phyloP scores from a whole-genome alignment of 257 asterid genomes.

The Coffea eugenioides region DNA sequence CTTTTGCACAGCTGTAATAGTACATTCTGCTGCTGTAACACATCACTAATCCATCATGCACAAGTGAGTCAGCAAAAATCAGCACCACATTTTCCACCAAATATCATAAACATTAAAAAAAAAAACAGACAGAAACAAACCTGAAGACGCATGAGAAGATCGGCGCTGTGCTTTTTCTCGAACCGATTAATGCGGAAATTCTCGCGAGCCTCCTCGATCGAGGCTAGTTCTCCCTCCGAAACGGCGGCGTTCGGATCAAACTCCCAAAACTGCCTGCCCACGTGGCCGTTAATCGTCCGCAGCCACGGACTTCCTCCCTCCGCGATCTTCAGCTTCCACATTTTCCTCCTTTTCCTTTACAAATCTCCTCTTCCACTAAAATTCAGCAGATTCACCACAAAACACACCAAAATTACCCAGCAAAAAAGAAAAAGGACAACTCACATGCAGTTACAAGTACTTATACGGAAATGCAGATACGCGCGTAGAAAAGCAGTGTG shows the following conservation, averaged over 20 bases:
- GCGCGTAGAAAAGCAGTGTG: background rate
- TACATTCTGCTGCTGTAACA: background rate
- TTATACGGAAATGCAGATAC: background rate
- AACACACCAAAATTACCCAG: background rate
- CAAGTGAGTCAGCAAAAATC: background rate
- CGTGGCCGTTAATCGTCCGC: slow-evolving; percentile 64
- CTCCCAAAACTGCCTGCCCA: slow-evolving; percentile 91
- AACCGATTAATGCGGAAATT: slow-evolving; percentile 57
- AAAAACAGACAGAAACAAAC: slow-evolving; percentile 28
- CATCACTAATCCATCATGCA: background rate
- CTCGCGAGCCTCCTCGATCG: slow-evolving; percentile 66
- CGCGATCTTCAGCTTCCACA: slow-evolving; percentile 90
- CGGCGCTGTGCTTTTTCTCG: slow-evolving; percentile 77
- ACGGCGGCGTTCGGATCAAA: slow-evolving; percentile 52
- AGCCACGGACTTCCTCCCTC: slow-evolving; percentile 93
- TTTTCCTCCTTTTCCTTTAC: slow-evolving; percentile 23
- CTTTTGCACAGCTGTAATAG: background rate
- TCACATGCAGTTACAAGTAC: background rate
- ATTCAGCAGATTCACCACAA: background rate
- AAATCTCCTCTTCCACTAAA: background rate
- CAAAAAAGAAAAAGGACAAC: background rate
- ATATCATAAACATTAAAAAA: background rate
- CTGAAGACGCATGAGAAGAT: slow-evolving; percentile 89
- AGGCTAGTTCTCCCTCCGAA: slow-evolving; percentile 68
- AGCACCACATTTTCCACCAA: background rate